Evolutionary conservation across 805 yeast species (phyloP).

Genomic region (Yamadazyma akitaensis): DNA sequence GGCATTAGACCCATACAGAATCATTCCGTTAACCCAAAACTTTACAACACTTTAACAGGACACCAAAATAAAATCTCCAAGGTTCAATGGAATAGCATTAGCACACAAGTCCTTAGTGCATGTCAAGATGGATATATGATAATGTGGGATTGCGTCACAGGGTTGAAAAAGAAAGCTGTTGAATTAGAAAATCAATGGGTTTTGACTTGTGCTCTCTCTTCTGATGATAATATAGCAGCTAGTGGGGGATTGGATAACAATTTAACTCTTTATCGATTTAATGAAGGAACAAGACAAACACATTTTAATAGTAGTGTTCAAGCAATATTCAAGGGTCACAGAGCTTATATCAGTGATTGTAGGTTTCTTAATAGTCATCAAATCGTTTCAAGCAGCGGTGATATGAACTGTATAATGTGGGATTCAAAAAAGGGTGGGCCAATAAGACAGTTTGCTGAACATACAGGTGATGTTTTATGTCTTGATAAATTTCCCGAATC

Average conservation of each 20-base stretch:
- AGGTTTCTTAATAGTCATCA: slow-evolving; percentile 58
- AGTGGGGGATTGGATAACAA: slow-evolving; percentile 81
- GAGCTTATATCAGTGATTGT: slow-evolving; percentile 75
- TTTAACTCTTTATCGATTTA: slow-evolving; percentile 61
- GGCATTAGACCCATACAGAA: slow-evolving; percentile 30
- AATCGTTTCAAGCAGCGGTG: slow-evolving; percentile 75
- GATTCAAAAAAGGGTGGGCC: slow-evolving; percentile 62
- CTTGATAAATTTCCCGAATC: slow-evolving; percentile 24
- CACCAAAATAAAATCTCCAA: slow-evolving; percentile 74
- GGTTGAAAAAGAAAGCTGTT: slow-evolving; percentile 67
- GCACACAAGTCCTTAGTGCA: slow-evolving; percentile 61
- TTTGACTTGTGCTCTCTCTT: slow-evolving; percentile 68
- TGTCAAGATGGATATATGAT: slow-evolving; percentile 86
- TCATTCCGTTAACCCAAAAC: slow-evolving; percentile 24
- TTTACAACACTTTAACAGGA: slow-evolving; percentile 46
- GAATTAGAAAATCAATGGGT: slow-evolving; percentile 78
- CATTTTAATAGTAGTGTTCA: slow-evolving; percentile 27
- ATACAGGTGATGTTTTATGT: slow-evolving; percentile 67
- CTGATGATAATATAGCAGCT: slow-evolving; percentile 63
- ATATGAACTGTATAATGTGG: slow-evolving; percentile 77
- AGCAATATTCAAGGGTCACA: slow-evolving; percentile 71
- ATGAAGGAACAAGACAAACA: slow-evolving; percentile 2
- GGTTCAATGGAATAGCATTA: slow-evolving; percentile 64
- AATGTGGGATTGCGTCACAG: slow-evolving; percentile 77
- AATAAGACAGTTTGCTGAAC: slow-evolving; percentile 56